These are phyloP conservation scores for Hondaea fermentalgiana DNA, from an alignment of 108 stramenopile species.

Conservation along the genomic window DNA sequence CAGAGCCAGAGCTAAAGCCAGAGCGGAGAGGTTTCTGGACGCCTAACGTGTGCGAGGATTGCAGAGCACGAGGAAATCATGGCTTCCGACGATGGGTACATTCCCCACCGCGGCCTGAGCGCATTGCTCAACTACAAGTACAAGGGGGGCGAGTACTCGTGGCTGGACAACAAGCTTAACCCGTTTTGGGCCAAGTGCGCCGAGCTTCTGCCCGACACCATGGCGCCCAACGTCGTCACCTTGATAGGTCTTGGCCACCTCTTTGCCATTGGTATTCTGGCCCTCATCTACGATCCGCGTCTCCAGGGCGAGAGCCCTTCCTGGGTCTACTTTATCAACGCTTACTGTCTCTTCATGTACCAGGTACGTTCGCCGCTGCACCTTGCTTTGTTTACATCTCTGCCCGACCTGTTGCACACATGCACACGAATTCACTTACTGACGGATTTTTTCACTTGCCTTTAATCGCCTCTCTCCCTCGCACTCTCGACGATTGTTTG, in stretches of 20 bases:
- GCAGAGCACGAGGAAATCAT: not conserved
- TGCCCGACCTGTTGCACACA: not conserved
- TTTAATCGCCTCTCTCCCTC: not conserved
- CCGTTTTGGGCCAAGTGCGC: conserved; percentile 71
- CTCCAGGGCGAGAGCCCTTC: not conserved
- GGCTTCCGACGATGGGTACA: not conserved
- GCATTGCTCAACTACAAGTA: conserved; percentile 70
- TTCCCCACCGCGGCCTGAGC: conserved; percentile 52
- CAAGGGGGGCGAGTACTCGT: conserved; percentile 56
- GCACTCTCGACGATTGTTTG: not conserved
- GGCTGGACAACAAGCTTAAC: conserved; percentile 63
- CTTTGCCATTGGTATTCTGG: not conserved
- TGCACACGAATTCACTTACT: not conserved
- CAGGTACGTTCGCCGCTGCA: not conserved
- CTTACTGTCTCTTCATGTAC: conserved; percentile 27
- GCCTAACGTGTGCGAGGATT: no score
- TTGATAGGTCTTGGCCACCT: conserved; percentile 40
- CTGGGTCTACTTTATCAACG: conserved; percentile 20
- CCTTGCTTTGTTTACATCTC: not conserved
- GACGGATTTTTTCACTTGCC: not conserved
- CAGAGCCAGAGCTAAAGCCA: no score
- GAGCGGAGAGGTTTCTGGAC: no score
- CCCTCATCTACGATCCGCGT: not conserved
- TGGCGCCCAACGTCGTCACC: conserved; percentile 83
- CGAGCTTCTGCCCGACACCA: conserved; percentile 63